Evolutionary conservation across 495 filamentous ascomycete genomes (phyloP).

Genomic region (Penicillium bialowiezense): DNA sequence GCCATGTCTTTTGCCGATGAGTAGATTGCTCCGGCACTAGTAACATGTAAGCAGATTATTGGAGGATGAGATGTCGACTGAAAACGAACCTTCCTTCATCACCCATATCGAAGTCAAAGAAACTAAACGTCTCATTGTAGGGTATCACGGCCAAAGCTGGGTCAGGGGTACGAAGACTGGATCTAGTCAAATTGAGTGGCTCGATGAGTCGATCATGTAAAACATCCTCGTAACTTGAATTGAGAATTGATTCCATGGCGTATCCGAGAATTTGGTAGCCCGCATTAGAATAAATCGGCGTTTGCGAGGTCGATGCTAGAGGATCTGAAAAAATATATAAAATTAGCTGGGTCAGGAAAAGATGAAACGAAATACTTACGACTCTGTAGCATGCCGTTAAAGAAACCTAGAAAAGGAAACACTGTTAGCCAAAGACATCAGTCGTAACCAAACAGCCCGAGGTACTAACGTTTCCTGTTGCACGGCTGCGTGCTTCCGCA

Average conservation of each 20-base stretch:
- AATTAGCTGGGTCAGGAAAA: too few species aligned
- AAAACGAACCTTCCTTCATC: constrained; percentile 46
- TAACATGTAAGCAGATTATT: background rate
- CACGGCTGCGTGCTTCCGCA: constrained; percentile 22
- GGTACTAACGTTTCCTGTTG: constrained; percentile 18
- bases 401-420: constrained; percentile 44
- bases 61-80: too few species aligned
- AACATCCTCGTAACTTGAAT: constrained; percentile 4
- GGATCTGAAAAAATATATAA: constrained; percentile 41
- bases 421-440: background rate
- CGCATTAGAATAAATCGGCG: constrained; percentile 59
- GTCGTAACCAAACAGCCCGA: background rate
- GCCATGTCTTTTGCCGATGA: constrained; percentile 51
- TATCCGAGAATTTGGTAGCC: constrained; percentile 56
- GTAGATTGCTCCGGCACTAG: constrained; percentile 56
- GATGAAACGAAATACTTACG: background rate
- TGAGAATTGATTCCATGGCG: constrained; percentile 41
- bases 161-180: constrained; percentile 31
- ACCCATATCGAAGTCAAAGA: constrained; percentile 40
- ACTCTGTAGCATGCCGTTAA: constrained; percentile 40
- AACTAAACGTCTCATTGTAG: constrained; percentile 23
- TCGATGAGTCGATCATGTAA: constrained; percentile 28
- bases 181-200: constrained; percentile 37
- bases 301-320: constrained; percentile 44
- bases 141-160: constrained; percentile 34